Base-by-base conservation (phyloP, 768 basidiomycete genomes). In the Agaricus subrufescens region DNA sequence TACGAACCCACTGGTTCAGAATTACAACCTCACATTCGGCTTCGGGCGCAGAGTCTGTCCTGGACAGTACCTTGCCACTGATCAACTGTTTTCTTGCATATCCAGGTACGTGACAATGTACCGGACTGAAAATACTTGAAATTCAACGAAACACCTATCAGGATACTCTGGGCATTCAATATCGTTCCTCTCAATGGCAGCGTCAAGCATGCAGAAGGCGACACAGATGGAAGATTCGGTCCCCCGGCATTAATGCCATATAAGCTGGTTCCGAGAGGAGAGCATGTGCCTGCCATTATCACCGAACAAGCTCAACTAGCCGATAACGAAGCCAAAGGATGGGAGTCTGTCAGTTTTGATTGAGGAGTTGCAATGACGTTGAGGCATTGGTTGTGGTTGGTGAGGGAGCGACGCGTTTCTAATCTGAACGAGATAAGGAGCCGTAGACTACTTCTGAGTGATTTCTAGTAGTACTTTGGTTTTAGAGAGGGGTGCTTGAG, bases 31-130 rank as follows among this genome's bases (percentile, higher is more conserved):
- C 39, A 60, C 59, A 34, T 66, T 69, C 51, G 67, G 66, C 19
- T 69, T 69, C 29, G 67, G 67, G 31, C 61, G 65, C 2, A 61
- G 67, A 5, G 64, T 66, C 15, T 68, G 66, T 39, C 67, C 67
- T 0, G 66, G 67, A 0, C 61, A 65, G 58, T 64, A 66, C 29
- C 54, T 67, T 23, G 67, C 66, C 3, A 61, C 62, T 30, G 63
- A 68, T 30, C 66, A 66, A 2, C 49, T 67, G 4, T 64, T 65
- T 42, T 61, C 65, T 19, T 49, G 63, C 3, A 59, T 65, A 25
- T 50, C 64, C 14, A 61, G 62, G 66, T 67, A 29, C 50, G 19
- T 1, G 10, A 27, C 44, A 10, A 12, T 23, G 15, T 25, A 31
- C 10, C 9, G 6, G 48, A 14, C 2, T 19, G 29, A 29, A 40